Conservation (phyloP, 495 filamentous ascomycete genomes). For the Talaromyces trachyspermus region DNA sequence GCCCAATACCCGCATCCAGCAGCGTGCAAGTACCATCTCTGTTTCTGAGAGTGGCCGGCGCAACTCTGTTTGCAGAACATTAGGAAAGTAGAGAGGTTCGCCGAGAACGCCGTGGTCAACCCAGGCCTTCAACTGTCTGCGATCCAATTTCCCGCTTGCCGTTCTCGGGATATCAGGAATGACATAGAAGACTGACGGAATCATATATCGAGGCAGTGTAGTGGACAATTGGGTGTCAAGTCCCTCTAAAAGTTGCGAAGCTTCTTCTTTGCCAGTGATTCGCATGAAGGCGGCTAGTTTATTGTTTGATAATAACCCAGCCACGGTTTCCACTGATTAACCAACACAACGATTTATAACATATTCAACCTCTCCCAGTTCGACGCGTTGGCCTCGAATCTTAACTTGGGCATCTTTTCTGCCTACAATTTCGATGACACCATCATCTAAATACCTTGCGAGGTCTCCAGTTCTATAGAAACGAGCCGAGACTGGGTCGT, state of each 20-base stretch:
- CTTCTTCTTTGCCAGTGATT: no score
- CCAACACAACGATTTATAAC: slow-evolving; percentile 13
- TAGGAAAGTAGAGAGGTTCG: no score
- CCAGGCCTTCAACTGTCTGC: slow-evolving; percentile 17
- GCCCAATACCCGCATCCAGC: no score
- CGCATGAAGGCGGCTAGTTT: no score
- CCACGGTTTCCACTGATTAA: slow-evolving; percentile 16
- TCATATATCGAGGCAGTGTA: slow-evolving; percentile 35
- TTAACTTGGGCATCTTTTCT: slow-evolving; percentile 45
- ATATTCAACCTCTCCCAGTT: slow-evolving; percentile 44
- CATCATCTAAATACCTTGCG: neutral
- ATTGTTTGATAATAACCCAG: no score
- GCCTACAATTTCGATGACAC: neutral
- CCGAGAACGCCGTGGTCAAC: no score
- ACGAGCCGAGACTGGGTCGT: slow-evolving; percentile 17
- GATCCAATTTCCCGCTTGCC: slow-evolving; percentile 29
- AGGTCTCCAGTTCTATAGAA: slow-evolving; percentile 7
- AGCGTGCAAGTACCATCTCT: no score
- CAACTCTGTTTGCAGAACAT: no score
- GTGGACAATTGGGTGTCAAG: no score
- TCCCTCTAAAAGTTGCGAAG: no score
- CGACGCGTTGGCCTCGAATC: slow-evolving; percentile 45
- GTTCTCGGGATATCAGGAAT: slow-evolving; percentile 26
- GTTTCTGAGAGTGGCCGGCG: no score
- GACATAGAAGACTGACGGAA: slow-evolving; percentile 26